Evolutionary conservation across 257 asterid genomes (phyloP).

Genomic region (Solanum sejunctum): DNA sequence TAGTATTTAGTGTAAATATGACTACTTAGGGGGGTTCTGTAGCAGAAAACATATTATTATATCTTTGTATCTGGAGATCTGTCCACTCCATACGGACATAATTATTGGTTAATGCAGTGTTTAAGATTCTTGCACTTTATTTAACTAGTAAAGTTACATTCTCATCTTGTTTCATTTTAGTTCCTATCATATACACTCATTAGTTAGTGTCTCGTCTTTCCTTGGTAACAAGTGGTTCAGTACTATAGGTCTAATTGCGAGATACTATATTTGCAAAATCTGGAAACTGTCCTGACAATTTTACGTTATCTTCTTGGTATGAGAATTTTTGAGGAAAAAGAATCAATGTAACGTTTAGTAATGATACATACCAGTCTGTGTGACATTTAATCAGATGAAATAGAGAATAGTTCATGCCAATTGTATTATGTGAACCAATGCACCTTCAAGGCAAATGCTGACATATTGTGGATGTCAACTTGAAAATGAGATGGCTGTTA

Average conservation of each 20-base stretch:
- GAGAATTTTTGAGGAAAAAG: neutral
- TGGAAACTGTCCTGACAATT: neutral
- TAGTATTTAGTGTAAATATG: no score
- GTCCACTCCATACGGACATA: no score
- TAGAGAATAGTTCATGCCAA: neutral
- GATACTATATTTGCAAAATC: neutral
- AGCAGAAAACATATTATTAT: no score
- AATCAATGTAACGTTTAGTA: neutral
- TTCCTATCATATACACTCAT: neutral
- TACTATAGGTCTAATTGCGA: neutral
- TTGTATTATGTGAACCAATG: neutral
- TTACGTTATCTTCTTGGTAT: neutral
- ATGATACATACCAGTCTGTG: neutral
- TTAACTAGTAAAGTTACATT: no score
- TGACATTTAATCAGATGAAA: neutral
- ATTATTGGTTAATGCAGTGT: no score
- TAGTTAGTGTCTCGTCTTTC: neutral
- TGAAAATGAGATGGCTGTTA: neutral
- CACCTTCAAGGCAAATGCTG: neutral
- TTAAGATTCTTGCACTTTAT: no score
- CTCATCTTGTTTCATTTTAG: no score
- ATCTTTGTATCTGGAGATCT: no score
- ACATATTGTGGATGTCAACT: neutral
- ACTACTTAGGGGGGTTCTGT: no score
- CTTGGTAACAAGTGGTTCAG: neutral